Base-by-base conservation (phyloP, 1,284 basidiomycete species). In the Microstroma glucosiphilum region DNA sequence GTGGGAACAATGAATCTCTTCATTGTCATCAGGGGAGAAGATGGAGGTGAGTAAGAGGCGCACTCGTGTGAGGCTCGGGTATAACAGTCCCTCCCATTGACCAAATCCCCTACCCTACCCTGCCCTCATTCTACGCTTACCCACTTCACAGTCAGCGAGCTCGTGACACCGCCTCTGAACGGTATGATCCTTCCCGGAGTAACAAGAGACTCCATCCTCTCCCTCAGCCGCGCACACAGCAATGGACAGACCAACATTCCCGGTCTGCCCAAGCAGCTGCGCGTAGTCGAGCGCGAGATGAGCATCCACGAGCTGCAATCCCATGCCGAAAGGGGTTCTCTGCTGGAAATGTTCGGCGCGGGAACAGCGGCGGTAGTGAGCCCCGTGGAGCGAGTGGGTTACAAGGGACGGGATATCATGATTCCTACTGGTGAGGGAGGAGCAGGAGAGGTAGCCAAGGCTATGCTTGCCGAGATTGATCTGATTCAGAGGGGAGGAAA, bases 131-230 rank as follows among this genome's bases (percentile, higher is more conserved):
- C 43, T 21, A 21, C 17, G 25, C 19, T 30, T 56, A 63, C 49
- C 17, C 13, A 60, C 69, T 37, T 37, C 30, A 37, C 30, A 37
- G 30, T 37, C 30, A 37, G 30, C 26, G 77, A 78, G 58, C 67
- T 78, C 3, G 70, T 78, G 25, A 78, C 77, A 11, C 92, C 94
- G 11, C 91, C 93, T 4, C 84, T 97, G 48, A 90, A 91, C 75
- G 93, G 93, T 61, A 89, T 96, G 84, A 92, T 98, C 75, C 87
- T 99, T 15, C 93, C 94, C 12, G 94, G 94, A 66, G 89, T 99
- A 19, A 97, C 93, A 8, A 88, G 94, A 66, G 92, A 96, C 80
- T 75, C 72, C 26, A 88, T 96, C 53, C 85, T 98, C 43, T 77
- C 84, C 9, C 86, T 98, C 58, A 89, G 91, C 0, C 85, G 87